Evolutionary conservation across 1,284 basidiomycete species (phyloP).

Genomic region (Omphalotus olearius): DNA sequence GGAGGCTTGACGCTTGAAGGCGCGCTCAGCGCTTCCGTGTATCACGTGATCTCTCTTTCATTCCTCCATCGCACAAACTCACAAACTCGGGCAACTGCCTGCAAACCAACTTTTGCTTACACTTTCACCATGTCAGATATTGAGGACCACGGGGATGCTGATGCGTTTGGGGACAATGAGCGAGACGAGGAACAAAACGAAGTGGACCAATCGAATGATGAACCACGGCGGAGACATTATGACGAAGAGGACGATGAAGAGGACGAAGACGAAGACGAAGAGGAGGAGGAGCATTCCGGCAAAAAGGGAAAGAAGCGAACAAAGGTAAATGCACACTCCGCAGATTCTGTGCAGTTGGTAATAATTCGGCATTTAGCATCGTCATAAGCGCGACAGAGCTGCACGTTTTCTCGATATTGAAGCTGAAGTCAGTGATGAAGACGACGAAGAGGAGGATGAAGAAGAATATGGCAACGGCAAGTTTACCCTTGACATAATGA

Average conservation of each 20-base stretch:
- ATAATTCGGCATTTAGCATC: constrained; percentile 37
- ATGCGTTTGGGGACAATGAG: constrained; percentile 33
- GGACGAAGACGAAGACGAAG: constrained; percentile 43
- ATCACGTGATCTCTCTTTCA: no score
- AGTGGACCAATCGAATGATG: constrained; percentile 26
- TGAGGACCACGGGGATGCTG: constrained; percentile 35
- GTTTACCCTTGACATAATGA: neutral
- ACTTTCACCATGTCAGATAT: constrained; percentile 45
- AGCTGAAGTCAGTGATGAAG: constrained; percentile 91
- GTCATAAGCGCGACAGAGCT: constrained; percentile 57
- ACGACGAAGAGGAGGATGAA: constrained; percentile 93
- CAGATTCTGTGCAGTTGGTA: constrained; percentile 1
- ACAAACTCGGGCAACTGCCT: no score
- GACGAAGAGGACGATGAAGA: constrained; percentile 49
- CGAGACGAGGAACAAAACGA: constrained; percentile 31
- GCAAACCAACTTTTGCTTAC: constrained; percentile 4
- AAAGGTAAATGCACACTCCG: constrained; percentile 37
- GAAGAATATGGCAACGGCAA: constrained; percentile 77
- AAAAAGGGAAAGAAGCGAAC: constrained; percentile 47
- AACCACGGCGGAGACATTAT: constrained; percentile 27
- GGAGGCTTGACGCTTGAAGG: no score
- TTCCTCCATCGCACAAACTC: no score
- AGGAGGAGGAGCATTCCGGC: constrained; percentile 52
- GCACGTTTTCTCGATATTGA: constrained; percentile 94
- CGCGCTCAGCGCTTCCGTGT: no score